Base-by-base conservation (phyloP, 1,284 basidiomycete genomes). In the Malassezia nana region DNA sequence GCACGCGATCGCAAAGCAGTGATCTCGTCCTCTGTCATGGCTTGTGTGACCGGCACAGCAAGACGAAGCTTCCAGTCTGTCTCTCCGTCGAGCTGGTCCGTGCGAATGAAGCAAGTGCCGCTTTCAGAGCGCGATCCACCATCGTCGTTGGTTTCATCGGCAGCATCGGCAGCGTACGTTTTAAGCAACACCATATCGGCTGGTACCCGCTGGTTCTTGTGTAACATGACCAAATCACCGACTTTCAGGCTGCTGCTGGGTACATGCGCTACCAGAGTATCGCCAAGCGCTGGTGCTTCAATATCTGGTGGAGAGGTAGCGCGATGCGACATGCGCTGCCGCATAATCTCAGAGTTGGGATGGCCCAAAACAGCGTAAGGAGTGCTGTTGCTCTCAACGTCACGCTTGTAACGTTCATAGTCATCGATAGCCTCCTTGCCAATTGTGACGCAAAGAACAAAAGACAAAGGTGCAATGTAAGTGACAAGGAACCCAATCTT, bases 351-450 rank as follows among this genome's bases (percentile, higher is more conserved):
- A 8, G 60, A 61, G 25, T 46, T 22, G n/a, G 58, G 70, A 75
- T 60, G 67, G 42, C 85, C 83, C 6, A 96, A 80, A 47, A 89
- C 81, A 51, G 87, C 81, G 74, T 96, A 98, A 52, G 84, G 84
- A 44, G 87, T 84, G 0, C 90, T 92, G 74, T 99, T 99, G 59
- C 90, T 90, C 75, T 95, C 90, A 31, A 82, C 80, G 74, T 98
- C 94, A 26, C 94, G 83, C 8, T 85, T 81, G 71, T 91, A 83
- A 20, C 94, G 86, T 62, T 87, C 85, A 78, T 91, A 95, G 76
- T 99, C 94, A 72, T 99, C 94, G 67, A 89, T 89, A 0, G 92
- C 94, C 76, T 99, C 94, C 75, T 99, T 99, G 20, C 91, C 90
- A 81, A 98, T 94, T 2, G 94, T 98, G 8, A 99, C 85, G 48